Evolutionary conservation across 176 grass and related monocot genomes (phyloP), one percentile per base, ranked within the genome.

Genomic region (Pharus latifolius): DNA sequence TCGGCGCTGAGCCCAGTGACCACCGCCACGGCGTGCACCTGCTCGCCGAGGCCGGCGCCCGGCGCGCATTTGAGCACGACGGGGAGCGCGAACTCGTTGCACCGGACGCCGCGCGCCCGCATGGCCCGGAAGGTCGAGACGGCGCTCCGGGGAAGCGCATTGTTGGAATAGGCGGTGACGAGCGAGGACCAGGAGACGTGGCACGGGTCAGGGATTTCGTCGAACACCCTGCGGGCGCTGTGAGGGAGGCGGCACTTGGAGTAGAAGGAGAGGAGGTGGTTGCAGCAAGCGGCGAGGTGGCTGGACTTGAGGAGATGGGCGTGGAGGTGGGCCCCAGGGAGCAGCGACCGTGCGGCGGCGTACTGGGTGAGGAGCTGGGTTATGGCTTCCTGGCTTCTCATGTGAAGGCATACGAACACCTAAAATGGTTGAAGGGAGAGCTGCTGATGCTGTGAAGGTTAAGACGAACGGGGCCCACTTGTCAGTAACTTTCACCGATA

Each of bases 61-160:
- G 77, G 49, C 27, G 64, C 60, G 41, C 63, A 85, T 76, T 93
- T 90, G 74, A 98, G 72, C 67, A 90, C 79, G 52, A 83, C 47
- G 27, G 89, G 94, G 44, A 98, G 77, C 16, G 78, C 85, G 66
- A 85, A 98, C 76, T 93, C 88, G 54, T 98, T 92, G 78, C 76
- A 90, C 23, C 44, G 78, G 18, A 85, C 65, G 55, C 74, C 70
- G 3, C 18, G 60, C 60, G 49, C 70, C 20, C 81, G 89, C 94
- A 92, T 92, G 47, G 42, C 49, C 14, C 44, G 61, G 52, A 92
- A 92, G 40, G 70, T 35, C 14, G 12, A 2, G 34, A 98, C 73
- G 4, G 89, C 80, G 13, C 84, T 77, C 51, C 49, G 69, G 47
- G 82, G 74, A 56, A 90, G 72, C 20, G 35, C 67, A 13, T 87